Percentiles rank a stretch among this genome's conserved stretches.
Conservation (phyloP, 148 eudicot genomes). For the Heliamphora exappendiculata region DNA sequence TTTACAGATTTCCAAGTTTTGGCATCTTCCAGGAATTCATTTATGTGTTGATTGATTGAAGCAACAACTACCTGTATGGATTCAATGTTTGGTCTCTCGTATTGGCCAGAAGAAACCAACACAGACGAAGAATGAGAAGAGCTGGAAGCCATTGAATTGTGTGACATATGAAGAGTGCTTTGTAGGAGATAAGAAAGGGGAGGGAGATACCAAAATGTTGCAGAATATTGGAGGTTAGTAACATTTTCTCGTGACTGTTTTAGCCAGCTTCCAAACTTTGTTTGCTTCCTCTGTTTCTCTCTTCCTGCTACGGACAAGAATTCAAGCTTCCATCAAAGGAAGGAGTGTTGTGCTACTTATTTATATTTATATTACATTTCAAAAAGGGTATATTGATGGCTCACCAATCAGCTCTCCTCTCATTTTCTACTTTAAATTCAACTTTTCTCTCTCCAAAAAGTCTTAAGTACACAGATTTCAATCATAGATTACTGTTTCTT, state of each 20-base stretch:
- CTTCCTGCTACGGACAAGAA: slow-evolving; percentile 16
- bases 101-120: neutral
- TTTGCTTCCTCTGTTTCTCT: slow-evolving; percentile 13
- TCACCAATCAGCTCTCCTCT: no score
- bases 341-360: neutral
- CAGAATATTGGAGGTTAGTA: neutral
- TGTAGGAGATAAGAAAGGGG: slow-evolving; percentile 5
- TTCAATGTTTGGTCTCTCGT: slow-evolving; percentile 24
- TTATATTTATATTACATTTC: no score
- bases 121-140: slow-evolving; percentile 19
- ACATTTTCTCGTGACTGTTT: slow-evolving; percentile 16
- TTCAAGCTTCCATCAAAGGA: slow-evolving; percentile 3
- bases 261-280: neutral
- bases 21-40: slow-evolving; percentile 19
- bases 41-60: slow-evolving; percentile 25
- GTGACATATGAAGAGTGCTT: slow-evolving; percentile 5
- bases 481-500: no score
- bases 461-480: no score
- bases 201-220: neutral
- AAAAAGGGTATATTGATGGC: no score
- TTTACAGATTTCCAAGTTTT: slow-evolving; percentile 22
- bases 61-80: slow-evolving; percentile 23
- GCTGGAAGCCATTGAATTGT: slow-evolving; percentile 32
- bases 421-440: no score
- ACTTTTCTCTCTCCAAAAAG: no score